A percentile compares a stretch with the other conserved stretches of the same genome.
Conservation (phyloP, 495 filamentous ascomycete species). For the Penicillium fimorum region DNA sequence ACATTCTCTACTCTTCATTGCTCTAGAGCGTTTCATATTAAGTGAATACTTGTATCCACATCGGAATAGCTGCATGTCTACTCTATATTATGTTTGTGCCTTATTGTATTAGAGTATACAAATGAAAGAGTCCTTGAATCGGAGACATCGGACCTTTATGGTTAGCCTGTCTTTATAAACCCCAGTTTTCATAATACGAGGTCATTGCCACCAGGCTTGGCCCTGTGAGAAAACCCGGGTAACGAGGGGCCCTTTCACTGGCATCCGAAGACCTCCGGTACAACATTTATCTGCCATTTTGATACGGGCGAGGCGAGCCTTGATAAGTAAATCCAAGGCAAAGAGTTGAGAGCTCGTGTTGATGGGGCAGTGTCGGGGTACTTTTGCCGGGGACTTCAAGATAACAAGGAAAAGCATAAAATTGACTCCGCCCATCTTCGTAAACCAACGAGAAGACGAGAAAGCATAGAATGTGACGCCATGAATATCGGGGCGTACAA, state of each 20-base stretch:
- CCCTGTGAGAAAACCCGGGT: background rate
- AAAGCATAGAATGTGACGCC: slow-evolving; percentile 19
- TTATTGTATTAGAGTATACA: no score
- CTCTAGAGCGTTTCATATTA: background rate
- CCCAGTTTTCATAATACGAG: slow-evolving; percentile 5
- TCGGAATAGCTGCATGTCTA: background rate
- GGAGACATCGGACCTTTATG: background rate
- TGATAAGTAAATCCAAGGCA: slow-evolving; percentile 11
- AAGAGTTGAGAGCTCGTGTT: slow-evolving; percentile 8
- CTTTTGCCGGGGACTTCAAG: slow-evolving; percentile 17
- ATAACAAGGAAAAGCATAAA: slow-evolving; percentile 10
- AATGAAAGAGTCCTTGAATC: background rate
- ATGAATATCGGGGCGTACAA: slow-evolving; percentile 2
- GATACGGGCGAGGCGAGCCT: slow-evolving; percentile 1
- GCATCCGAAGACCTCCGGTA: background rate
- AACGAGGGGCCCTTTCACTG: background rate
- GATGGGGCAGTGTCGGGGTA: slow-evolving; percentile 17
- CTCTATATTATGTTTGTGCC: no score
- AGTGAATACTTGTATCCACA: background rate
- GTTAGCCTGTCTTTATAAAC: background rate
- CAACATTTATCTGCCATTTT: background rate
- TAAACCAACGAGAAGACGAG: slow-evolving; percentile 13
- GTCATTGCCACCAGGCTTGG: slow-evolving; percentile 1
- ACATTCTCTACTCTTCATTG: background rate
- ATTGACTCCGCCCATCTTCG: slow-evolving; percentile 18